A percentile compares a stretch with the other conserved stretches of the same genome.
phyloP scores from a whole-genome alignment of 352 stramenopile species.

The Ophiocytium majus region DNA sequence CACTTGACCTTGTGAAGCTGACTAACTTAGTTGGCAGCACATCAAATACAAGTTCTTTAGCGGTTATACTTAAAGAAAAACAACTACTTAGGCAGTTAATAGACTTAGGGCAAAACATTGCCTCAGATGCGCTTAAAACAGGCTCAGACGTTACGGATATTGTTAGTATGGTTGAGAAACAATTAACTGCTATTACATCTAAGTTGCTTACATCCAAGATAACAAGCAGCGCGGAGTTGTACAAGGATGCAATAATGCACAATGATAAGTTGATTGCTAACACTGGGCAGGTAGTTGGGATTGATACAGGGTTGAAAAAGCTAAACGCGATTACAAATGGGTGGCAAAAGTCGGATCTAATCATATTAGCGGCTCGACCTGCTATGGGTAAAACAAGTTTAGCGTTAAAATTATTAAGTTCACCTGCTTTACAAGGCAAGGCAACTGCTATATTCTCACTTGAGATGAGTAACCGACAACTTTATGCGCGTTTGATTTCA shows the following conservation, averaged over 20 bases:
- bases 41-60: background rate
- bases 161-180: background rate
- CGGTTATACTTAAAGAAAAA: background rate
- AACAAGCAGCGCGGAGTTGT: background rate
- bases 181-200: background rate
- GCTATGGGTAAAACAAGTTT: constrained; percentile 8
- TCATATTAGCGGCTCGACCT: background rate
- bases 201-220: background rate
- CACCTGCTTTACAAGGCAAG: background rate
- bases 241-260: background rate
- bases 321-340: background rate
- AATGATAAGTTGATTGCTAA: background rate
- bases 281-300: background rate
- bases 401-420: background rate
- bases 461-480: constrained; percentile 3
- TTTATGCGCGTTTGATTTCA: background rate
- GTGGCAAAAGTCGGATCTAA: background rate
- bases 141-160: background rate
- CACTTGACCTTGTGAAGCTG: background rate
- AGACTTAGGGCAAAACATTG: background rate
- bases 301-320: background rate
- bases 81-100: background rate
- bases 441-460: background rate
- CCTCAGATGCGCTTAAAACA: background rate
- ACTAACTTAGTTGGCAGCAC: background rate